Conservation (phyloP, 2,329 filamentous ascomycete genomes). For the Orbilia brochopaga region DNA sequence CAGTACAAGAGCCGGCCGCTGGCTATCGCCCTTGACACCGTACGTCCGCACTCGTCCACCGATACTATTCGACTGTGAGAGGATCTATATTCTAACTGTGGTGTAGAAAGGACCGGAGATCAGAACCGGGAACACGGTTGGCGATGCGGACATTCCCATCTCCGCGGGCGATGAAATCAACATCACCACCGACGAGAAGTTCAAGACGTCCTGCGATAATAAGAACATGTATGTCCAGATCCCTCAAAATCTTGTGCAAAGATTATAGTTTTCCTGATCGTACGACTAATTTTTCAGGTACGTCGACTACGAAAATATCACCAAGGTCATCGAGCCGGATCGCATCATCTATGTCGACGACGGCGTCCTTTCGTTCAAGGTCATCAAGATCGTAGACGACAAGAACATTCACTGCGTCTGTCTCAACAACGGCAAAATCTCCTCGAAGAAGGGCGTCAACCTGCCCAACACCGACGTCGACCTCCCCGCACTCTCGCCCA, state of each 20-base stretch:
- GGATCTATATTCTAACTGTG: slow-evolving; percentile 16
- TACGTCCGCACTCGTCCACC: slow-evolving; percentile 40
- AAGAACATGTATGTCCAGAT: slow-evolving; percentile 80
- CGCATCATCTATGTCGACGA: slow-evolving; percentile 98
- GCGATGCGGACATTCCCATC: slow-evolving; percentile 79
- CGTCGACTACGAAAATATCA: slow-evolving; percentile 99
- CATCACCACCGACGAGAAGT: slow-evolving; percentile 95
- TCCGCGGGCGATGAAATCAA: slow-evolving; percentile 82
- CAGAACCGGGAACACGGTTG: slow-evolving; percentile 76
- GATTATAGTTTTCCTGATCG: no score
- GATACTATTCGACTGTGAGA: background rate
- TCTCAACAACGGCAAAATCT: slow-evolving; percentile 98
- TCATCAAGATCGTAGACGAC: slow-evolving; percentile 83
- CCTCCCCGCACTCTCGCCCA: slow-evolving; percentile 94
- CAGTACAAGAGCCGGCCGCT: slow-evolving; percentile 80
- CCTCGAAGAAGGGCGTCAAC: slow-evolving; percentile 98
- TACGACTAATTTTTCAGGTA: no score
- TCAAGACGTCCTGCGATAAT: slow-evolving; percentile 80
- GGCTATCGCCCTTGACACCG: slow-evolving; percentile 87
- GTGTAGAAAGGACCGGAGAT: slow-evolving; percentile 80
- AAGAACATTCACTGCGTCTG: slow-evolving; percentile 85
- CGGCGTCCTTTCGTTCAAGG: slow-evolving; percentile 94
- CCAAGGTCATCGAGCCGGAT: slow-evolving; percentile 90
- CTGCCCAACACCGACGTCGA: slow-evolving; percentile 98
- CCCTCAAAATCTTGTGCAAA: no score